Evolutionary conservation across 139 green algal genomes (phyloP).

Genomic region (Micractinium conductrix): DNA sequence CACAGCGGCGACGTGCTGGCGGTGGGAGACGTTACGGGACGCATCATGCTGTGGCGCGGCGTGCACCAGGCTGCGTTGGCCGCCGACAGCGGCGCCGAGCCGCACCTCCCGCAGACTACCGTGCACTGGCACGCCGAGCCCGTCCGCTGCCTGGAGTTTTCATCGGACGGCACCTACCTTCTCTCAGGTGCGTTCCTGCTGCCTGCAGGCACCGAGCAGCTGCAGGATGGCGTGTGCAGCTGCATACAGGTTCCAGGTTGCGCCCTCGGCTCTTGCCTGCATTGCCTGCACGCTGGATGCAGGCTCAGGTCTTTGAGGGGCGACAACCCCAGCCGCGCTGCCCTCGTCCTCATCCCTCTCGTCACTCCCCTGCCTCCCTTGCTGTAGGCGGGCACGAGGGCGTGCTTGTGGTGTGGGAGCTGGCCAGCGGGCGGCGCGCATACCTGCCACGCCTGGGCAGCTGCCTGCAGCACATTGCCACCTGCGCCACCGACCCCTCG

Average conservation of each 20-base stretch:
- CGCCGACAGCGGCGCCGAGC: not conserved
- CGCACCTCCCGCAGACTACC: not conserved
- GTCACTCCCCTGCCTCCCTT: too few relatives aligned
- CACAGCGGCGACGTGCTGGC: constrained; percentile 2
- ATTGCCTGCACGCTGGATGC: too few relatives aligned
- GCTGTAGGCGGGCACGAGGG: constrained; percentile 1
- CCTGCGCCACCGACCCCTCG: not conserved
- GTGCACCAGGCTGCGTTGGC: not conserved
- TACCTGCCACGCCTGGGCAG: constrained; percentile 5
- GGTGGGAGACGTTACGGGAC: constrained; percentile 1
- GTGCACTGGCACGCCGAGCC: constrained; percentile 19
- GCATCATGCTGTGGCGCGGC: constrained; percentile 5
- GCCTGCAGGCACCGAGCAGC: too few relatives aligned
- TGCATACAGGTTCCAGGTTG: too few relatives aligned
- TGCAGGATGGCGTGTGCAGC: too few relatives aligned
- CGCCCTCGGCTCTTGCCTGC: too few relatives aligned
- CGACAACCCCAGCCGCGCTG: too few relatives aligned
- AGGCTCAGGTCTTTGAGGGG: too few relatives aligned
- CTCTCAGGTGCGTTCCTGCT: not conserved
- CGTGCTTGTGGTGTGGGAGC: constrained; percentile 13
- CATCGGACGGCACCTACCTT: not conserved
- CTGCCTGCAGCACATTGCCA: not conserved
- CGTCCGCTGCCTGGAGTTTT: constrained; percentile 8
- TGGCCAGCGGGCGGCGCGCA: not conserved
- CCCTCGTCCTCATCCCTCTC: too few relatives aligned